Evolutionary conservation across 306 rosid genomes (phyloP).

Genomic region (Datisca glomerata): DNA sequence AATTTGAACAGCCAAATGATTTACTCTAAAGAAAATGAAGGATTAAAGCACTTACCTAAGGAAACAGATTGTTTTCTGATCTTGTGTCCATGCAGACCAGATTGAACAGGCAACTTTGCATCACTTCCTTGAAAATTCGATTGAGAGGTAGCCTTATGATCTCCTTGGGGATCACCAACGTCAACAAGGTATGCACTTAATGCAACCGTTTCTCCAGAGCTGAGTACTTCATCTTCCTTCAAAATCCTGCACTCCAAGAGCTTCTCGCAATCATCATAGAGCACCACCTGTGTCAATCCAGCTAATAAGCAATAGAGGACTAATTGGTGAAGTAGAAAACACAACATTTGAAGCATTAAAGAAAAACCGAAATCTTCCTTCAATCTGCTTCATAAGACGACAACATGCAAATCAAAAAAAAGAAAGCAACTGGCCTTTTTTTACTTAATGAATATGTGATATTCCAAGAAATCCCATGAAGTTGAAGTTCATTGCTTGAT

Average conservation of each 20-base stretch:
- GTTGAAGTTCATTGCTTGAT: too few species aligned
- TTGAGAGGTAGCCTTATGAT: constrained; percentile 18
- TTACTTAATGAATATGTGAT: too few species aligned
- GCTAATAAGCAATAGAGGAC: not conserved
- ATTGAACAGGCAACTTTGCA: constrained; percentile 7
- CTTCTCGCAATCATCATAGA: constrained; percentile 58
- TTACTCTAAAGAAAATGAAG: not conserved
- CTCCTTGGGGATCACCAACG: constrained; percentile 35
- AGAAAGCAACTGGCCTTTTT: too few species aligned
- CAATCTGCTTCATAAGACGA: not conserved
- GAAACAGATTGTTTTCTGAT: constrained; percentile 1
- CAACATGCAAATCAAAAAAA: too few species aligned
- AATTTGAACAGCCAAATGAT: not conserved
- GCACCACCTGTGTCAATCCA: constrained; percentile 29
- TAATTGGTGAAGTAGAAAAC: not conserved
- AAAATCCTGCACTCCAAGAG: constrained; percentile 53
- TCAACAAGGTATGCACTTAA: constrained; percentile 43
- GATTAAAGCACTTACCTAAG: constrained; percentile 6
- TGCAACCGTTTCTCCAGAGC: constrained; percentile 37
- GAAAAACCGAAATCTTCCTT: not conserved
- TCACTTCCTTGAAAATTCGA: constrained; percentile 19
- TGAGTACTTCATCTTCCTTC: constrained; percentile 50
- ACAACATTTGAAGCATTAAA: not conserved
- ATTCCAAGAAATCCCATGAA: too few species aligned
- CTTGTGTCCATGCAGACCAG: constrained; percentile 1